Percentiles rank a stretch among this genome's conserved stretches.
Conservation (phyloP, 1,284 basidiomycete species). For the Rhodotorula sp. region DNA sequence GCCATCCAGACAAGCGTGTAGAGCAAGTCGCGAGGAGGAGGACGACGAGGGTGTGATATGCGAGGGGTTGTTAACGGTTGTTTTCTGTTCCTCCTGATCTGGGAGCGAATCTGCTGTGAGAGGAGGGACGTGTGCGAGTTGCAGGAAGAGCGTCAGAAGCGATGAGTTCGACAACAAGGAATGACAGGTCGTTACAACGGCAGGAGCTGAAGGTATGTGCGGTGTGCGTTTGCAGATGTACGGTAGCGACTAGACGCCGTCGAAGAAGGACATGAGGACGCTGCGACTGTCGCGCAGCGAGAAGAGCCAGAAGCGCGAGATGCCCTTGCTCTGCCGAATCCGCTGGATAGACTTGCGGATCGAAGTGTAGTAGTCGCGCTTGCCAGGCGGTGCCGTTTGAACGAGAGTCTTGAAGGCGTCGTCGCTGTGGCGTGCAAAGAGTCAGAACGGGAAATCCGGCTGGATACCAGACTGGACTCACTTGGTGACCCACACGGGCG, state of each 20-base stretch:
- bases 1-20: no score
- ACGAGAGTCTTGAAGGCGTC: constrained; percentile 35
- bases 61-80: no score
- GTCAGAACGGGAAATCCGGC: neutral
- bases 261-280: constrained; percentile 21
- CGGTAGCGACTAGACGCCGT: neutral
- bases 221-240: no score
- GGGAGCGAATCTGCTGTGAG: no score
- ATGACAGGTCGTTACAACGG: no score
- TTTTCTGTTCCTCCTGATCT: no score
- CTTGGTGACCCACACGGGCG: constrained; percentile 37
- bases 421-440: constrained; percentile 25
- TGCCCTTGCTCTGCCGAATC: neutral
- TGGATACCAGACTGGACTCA: neutral
- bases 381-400: constrained; percentile 30
- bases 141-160: no score
- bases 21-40: no score
- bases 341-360: constrained; percentile 32
- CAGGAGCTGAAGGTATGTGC: no score
- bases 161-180: no score
- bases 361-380: constrained; percentile 35
- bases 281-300: constrained; percentile 27
- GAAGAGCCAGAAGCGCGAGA: constrained; percentile 34
- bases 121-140: no score
- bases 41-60: no score